Conservation (phyloP, 2,329 filamentous ascomycete genomes). For the Camptophora hylomeconis region DNA sequence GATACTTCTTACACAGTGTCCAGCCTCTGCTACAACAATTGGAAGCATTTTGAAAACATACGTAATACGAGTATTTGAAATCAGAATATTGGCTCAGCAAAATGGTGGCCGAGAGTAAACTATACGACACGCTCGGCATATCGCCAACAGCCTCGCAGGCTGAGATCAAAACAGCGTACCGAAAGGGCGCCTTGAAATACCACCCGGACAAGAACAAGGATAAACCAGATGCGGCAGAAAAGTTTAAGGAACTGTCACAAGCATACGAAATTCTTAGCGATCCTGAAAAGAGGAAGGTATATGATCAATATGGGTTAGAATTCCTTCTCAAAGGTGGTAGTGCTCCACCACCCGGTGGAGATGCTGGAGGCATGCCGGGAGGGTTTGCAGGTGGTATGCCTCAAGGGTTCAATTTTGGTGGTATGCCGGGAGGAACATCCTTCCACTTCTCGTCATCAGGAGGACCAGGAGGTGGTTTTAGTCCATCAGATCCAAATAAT, state of each 20-base stretch:
- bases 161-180: conserved; percentile 93
- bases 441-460: conserved; percentile 41
- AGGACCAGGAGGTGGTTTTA: conserved; percentile 51
- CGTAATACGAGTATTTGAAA: too few relatives aligned
- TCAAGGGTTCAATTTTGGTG: conserved; percentile 36
- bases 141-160: conserved; percentile 73
- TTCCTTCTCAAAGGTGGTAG: conserved; percentile 73
- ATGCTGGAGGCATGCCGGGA: conserved; percentile 40
- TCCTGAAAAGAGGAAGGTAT: conserved; percentile 88
- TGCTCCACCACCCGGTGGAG: conserved; percentile 46
- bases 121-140: conserved; percentile 77
- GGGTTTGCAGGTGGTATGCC: conserved; percentile 40
- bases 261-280: conserved; percentile 97
- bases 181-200: conserved; percentile 78
- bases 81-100: too few relatives aligned
- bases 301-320: conserved; percentile 89
- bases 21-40: too few relatives aligned
- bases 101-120: conserved; percentile 92
- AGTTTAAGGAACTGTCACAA: conserved; percentile 96
- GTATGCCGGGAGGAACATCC: conserved; percentile 37
- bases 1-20: too few relatives aligned
- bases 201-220: conserved; percentile 98
- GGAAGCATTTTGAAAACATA: too few relatives aligned
- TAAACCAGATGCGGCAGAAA: conserved; percentile 71
- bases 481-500: conserved; percentile 68